Conservation (phyloP, 78 protist species). For the Tieghemostelium lacteum region DNA sequence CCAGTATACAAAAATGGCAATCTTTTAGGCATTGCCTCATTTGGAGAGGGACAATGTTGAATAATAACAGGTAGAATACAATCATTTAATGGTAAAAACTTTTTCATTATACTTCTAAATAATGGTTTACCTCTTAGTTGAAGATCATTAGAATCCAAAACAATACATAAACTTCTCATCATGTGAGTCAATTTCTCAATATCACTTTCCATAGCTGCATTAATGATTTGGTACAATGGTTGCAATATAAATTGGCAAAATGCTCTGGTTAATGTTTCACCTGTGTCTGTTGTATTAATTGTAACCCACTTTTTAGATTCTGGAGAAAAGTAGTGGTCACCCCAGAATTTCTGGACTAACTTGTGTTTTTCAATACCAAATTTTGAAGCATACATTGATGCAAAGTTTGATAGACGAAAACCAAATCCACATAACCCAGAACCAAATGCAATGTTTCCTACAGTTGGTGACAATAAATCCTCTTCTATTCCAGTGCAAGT, state of each 20-base stretch:
- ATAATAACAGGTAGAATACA: slow-evolving; percentile 97
- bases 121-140: slow-evolving; percentile 88
- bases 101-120: slow-evolving; percentile 95
- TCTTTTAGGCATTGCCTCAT: slow-evolving; percentile 97
- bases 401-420: background rate
- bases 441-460: background rate
- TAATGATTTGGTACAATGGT: slow-evolving; percentile 92
- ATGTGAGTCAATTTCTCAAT: slow-evolving; percentile 83
- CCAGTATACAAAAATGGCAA: slow-evolving; percentile 95
- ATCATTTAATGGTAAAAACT: slow-evolving; percentile 97
- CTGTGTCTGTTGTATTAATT: slow-evolving; percentile 6
- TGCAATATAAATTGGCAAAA: slow-evolving; percentile 95
- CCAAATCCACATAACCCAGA: background rate
- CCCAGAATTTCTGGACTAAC: background rate
- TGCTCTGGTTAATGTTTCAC: slow-evolving; percentile 87
- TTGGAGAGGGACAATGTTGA: slow-evolving; percentile 98
- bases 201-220: slow-evolving; percentile 89
- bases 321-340: background rate
- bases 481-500: background rate
- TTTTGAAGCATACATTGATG: background rate
- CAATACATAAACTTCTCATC: slow-evolving; percentile 79
- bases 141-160: slow-evolving; percentile 89
- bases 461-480: background rate
- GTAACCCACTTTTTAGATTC: background rate
- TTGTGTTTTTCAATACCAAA: background rate